Conservation (phyloP, 2,329 filamentous ascomycete genomes). For the Penicillium paneum region DNA sequence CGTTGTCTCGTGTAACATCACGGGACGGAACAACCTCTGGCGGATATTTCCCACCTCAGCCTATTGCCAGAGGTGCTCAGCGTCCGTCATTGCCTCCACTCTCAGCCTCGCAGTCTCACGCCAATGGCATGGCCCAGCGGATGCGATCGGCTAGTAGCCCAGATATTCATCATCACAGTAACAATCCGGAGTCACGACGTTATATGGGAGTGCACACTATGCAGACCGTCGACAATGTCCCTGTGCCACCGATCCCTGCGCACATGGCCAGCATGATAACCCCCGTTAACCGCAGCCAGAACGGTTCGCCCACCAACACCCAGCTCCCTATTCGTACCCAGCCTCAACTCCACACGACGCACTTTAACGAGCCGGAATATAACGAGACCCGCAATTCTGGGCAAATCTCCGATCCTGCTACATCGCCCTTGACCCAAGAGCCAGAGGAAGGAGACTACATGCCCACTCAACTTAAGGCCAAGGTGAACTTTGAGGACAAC, state of each 20-base stretch:
- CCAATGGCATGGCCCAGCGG: slow-evolving; percentile 58
- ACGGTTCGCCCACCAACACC: slow-evolving; percentile 69
- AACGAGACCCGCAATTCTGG: slow-evolving; percentile 30
- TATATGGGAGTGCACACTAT: slow-evolving; percentile 55
- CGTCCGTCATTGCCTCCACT: slow-evolving; percentile 78
- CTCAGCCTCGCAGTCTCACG: slow-evolving; percentile 51
- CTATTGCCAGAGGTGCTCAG: slow-evolving; percentile 57
- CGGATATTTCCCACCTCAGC: slow-evolving; percentile 60
- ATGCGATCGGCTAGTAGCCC: slow-evolving; percentile 92
- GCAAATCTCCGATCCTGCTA: slow-evolving; percentile 30
- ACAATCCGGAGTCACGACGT: slow-evolving; percentile 40
- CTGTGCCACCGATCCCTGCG: slow-evolving; percentile 72
- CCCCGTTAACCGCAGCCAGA: slow-evolving; percentile 72
- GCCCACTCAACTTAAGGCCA: slow-evolving; percentile 85
- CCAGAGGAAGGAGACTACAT: slow-evolving; percentile 43
- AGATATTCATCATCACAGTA: slow-evolving; percentile 72
- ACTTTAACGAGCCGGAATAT: slow-evolving; percentile 42
- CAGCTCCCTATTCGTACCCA: slow-evolving; percentile 61
- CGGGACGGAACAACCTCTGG: slow-evolving; percentile 67
- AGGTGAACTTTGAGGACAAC: slow-evolving; percentile 87
- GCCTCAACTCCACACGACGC: slow-evolving; percentile 41
- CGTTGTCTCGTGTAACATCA: slow-evolving; percentile 76
- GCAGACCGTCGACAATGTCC: slow-evolving; percentile 56
- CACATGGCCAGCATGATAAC: slow-evolving; percentile 61
- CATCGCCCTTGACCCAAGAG: slow-evolving; percentile 35